Base-by-base conservation (phyloP, 768 basidiomycete species). In the Ramaria sp. region DNA sequence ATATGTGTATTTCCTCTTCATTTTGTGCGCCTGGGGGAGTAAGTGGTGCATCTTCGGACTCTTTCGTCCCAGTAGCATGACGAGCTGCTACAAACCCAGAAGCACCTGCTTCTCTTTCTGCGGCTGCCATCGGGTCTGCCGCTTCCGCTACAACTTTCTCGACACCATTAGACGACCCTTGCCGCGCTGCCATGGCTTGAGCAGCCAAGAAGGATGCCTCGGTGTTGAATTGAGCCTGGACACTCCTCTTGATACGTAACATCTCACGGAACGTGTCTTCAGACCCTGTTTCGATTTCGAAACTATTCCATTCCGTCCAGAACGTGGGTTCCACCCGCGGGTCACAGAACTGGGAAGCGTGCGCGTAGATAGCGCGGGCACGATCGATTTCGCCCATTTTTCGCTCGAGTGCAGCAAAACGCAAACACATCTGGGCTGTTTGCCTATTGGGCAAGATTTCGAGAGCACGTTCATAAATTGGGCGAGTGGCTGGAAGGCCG, bases 381-480 rank as follows among this genome's bases (percentile, higher is more conserved):
- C 96, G 79, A 71, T 99, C 96, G 67, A 99, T 98, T 72, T 99
- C 96, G 52, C 96, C 96, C 34, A 99, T 81, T 67, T 99, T 99
- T 61, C 95, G 85, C 68, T 99, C 96, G 62, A 99, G 80, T 32
- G 81, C 79, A 3, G 96, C 95, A 67, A 98, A 99, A 43, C 93
- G 88, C 20, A 97, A 75, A 67, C 94, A 97, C 91, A 98, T 97
- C 67, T 94, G 87, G 18, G 95, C 93, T 0, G 95, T 96, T 71
- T 97, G 89, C 44, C 78, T 77, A 70, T 97, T 89, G 6, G 95
- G 96, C 3, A 99, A 78, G 34, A 84, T 78, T 71, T 98, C 95
- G 55, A 99, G 73, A 13, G 96, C 95, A 12, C 86, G 81, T 67
- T 98, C 89, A 70, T 98, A 99, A 62, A 98, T 97, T 1, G 94